Conservation (phyloP, 768 basidiomycete genomes). For the Rhodotorula toruloides region DNA sequence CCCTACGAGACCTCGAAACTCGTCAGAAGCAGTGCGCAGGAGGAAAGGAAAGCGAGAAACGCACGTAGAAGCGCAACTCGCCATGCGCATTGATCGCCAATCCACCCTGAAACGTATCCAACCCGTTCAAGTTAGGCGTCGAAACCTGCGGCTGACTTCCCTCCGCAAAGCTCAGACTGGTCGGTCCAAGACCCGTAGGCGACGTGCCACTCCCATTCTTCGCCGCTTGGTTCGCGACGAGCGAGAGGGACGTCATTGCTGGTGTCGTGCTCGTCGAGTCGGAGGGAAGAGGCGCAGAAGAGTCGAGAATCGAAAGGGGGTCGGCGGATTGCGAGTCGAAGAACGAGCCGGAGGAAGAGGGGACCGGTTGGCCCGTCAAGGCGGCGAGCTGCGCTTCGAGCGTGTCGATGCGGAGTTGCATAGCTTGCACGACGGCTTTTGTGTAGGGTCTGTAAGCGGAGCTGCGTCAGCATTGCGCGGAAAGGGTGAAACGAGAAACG, state of each 20-base stretch:
- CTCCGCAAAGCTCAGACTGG: background rate
- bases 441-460: constrained; percentile 18
- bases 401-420: constrained; percentile 37
- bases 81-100: constrained; percentile 27
- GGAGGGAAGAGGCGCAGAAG: background rate
- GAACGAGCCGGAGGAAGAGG: background rate
- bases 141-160: background rate
- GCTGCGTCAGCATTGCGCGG: background rate
- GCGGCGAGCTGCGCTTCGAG: constrained; percentile 28
- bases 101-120: constrained; percentile 26
- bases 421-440: constrained; percentile 31
- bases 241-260: background rate
- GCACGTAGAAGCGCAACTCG: constrained; percentile 21
- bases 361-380: constrained; percentile 7
- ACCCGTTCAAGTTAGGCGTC: background rate
- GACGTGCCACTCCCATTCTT: too few species aligned
- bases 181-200: background rate
- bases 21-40: background rate
- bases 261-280: background rate
- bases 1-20: background rate
- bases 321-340: too few species aligned
- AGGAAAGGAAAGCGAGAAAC: background rate
- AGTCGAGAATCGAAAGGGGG: background rate
- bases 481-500: background rate
- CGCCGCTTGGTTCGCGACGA: background rate